Base-by-base conservation (phyloP, 148 eudicot genomes). In the Nyssa sinensis region DNA sequence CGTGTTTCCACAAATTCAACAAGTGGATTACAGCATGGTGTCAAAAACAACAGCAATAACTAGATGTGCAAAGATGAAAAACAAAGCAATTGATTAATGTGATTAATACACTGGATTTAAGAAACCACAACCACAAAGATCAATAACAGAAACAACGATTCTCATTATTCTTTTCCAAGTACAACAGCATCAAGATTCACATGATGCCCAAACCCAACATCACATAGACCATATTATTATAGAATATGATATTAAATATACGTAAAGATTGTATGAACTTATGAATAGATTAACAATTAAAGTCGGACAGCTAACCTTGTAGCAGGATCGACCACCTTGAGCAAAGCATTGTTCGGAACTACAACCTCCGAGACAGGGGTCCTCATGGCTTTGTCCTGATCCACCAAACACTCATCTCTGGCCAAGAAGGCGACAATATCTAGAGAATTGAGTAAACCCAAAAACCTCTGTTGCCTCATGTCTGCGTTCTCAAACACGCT, bases 271-370 rank as follows among this genome's bases (percentile, higher is more conserved):
- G 44, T 39, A 39, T 39, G 11, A 39, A 39, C 11, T 7, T 39
- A 39, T 39, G 11, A 39, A 39, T 39, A 39, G 11, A 39, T 39
- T 9, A 0, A 1, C 1, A 11, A 44, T 44, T 14, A 1, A 44
- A 44, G 12, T 44, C 2, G 2, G 51, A 44, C 17, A 11, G 28
- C 86, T 25, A 83, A 94, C 98, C 98, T 90, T 41, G 98, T 94
- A 11, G 88, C 98, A 79, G 98, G 97, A 89, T 92, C 97, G 33
- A 94, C 96, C 77, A 86, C 89, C 81, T 81, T 94, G 58, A 94
- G 92, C 27, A 90, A 81, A 17, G 97, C 85, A 76, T 78, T 83
- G 41, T 90, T 76, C 25, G 84, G 90, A 61, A 86, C 80, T 78
- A 94, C 80, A 63, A 94, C 85, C 59, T 90, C 84, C 13, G 98